Percentiles rank a stretch among this genome's conserved stretches.
Conservation (phyloP, 768 basidiomycete genomes). For the Boletus bicolor region DNA sequence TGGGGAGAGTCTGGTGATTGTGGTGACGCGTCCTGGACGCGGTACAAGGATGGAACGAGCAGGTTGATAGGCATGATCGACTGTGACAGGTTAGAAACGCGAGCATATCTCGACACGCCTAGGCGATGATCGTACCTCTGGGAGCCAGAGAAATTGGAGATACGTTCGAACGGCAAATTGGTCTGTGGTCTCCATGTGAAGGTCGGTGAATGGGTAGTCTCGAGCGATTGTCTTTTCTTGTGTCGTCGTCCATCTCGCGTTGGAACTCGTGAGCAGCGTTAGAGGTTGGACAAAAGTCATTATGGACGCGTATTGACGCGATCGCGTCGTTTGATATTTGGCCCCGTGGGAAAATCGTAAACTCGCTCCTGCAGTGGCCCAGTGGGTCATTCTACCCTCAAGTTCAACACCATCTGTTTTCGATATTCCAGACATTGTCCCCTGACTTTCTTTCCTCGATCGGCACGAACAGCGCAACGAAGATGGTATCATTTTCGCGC, state of each 20-base stretch:
- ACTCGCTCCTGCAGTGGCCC: no score
- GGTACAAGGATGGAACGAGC: conserved; percentile 53
- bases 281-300: conserved; percentile 21
- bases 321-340: no score
- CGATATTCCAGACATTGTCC: no score
- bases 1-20: conserved; percentile 38
- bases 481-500: no score
- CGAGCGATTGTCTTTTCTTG: conserved; percentile 57
- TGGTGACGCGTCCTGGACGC: conserved; percentile 39
- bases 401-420: no score
- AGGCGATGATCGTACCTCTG: conserved; percentile 47
- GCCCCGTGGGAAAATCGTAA: no score
- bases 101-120: not conserved
- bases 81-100: conserved; percentile 36
- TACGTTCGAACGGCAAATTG: conserved; percentile 63
- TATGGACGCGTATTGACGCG: not conserved
- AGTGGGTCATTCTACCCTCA: no score
- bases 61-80: conserved; percentile 66
- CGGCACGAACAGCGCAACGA: no score
- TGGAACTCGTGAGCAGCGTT: conserved; percentile 20
- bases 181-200: conserved; percentile 45
- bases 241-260: conserved; percentile 49
- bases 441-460: no score
- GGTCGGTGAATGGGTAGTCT: conserved; percentile 53
- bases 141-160: conserved; percentile 76